A percentile compares a stretch with the other conserved stretches of the same genome.
Evolutionary conservation across 352 stramenopile species (phyloP).

Genomic region (Globisporangium canariense): DNA sequence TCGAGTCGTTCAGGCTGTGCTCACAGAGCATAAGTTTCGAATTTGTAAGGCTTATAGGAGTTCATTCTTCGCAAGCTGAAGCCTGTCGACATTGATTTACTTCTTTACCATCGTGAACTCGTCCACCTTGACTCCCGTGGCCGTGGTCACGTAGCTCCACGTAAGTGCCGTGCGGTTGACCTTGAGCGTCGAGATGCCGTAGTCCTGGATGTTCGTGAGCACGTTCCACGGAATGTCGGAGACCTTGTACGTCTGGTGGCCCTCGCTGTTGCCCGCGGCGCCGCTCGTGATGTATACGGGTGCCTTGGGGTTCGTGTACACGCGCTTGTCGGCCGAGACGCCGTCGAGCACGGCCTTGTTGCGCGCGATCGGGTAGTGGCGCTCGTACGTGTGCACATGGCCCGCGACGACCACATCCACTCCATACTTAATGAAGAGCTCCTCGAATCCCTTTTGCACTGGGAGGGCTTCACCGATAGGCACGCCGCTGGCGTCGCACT

Average conservation of each 20-base stretch:
- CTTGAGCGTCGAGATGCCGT: conserved; percentile 38
- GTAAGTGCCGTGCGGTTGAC: conserved; percentile 10
- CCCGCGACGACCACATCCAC: conserved; percentile 84
- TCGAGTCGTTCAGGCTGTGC: background rate
- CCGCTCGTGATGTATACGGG: conserved; percentile 70
- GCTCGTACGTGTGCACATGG: conserved; percentile 86
- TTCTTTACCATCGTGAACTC: conserved; percentile 5
- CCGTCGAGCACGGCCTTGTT: conserved; percentile 37
- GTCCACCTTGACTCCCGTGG: conserved; percentile 1
- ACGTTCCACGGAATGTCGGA: conserved; percentile 42
- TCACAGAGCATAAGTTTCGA: background rate
- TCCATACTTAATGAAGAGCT: conserved; percentile 78
- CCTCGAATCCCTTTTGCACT: conserved; percentile 74
- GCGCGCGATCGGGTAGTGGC: conserved; percentile 53
- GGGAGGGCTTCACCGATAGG: conserved; percentile 17
- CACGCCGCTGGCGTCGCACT: conserved; percentile 16
- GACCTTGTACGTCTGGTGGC: conserved; percentile 23
- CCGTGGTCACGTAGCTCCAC: background rate
- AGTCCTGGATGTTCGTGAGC: conserved; percentile 37
- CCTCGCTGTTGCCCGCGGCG: conserved; percentile 55
- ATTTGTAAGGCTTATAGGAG: background rate
- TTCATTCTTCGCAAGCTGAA: background rate
- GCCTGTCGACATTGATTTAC: background rate
- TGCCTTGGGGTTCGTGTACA: conserved; percentile 55
- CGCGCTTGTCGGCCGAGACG: conserved; percentile 44